Evolutionary conservation across 345 rosid genomes (phyloP), one percentile per base, ranked within the genome.

Genomic region (Linum usitatissimum): DNA sequence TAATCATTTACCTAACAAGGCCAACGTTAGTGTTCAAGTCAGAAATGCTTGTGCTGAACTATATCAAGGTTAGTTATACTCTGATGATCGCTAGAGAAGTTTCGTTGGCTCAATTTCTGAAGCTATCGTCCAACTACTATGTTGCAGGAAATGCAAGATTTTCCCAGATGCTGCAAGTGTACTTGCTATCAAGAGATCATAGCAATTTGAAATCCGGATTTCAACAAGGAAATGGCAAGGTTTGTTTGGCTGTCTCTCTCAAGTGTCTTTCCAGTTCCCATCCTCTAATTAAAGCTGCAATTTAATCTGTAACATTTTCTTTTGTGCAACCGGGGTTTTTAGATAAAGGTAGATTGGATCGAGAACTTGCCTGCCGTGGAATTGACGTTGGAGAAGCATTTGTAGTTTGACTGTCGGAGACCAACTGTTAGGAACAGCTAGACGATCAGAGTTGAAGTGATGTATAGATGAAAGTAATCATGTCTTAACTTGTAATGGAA

Each of bases 191-290:
- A 1, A 83, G 95, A 72, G 99, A 93, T 55, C 76, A 73, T 67
- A 76, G 75, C 18, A 78, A 64, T 66, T 65, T 93, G 58, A 93
- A 83, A 66, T 77, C 88, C 0, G 96, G 86, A 75, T 87, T 93
- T 66, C 97, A 86, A 62, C 84, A 6, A 0, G 86, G 88, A 65
- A 65, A 81, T 51, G 90, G 91, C 30, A 83, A 87, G 97, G 99
- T n/a, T n/a, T n/a, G n/a, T n/a, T 90, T 51, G 64, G 84, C 57
- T 30, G 23, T 14, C 23, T 9, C 20, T 38, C 23, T 17, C 34
- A 3, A 3, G 3, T 17, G 0, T 3, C 28, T 9, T 8, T 45
- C 15, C 6, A 55, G 18, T 68, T 61, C 23, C 19, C 45, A 6
- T 17, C 21, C 23, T 34, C 12, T 9, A 23, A 17, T 34, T 12